These are phyloP conservation scores for Suillus ampliporus DNA, from an alignment of 768 basidiomycete genomes.

Conservation along the genomic window DNA sequence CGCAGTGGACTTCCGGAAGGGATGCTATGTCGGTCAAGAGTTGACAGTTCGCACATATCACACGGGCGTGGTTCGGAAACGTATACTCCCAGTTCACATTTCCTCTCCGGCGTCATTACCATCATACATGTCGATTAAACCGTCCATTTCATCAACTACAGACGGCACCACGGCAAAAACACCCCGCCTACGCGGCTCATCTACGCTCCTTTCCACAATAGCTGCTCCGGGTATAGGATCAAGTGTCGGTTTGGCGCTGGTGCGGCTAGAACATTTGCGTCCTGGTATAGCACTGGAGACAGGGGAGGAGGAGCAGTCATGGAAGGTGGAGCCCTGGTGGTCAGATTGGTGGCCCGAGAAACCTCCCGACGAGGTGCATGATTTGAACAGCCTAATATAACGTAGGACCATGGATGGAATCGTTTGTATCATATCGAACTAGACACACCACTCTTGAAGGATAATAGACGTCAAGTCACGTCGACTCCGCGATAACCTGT, in stretches of 20 bases:
- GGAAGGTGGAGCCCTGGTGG: conserved; percentile 68
- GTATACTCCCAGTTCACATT: conserved; percentile 78
- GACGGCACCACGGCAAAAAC: conserved; percentile 39
- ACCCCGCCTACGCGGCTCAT: conserved; percentile 72
- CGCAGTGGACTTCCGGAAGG: conserved; percentile 94
- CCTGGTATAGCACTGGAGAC: conserved; percentile 31
- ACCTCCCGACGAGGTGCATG: conserved; percentile 24
- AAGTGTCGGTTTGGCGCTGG: conserved; percentile 76
- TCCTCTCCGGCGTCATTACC: conserved; percentile 45
- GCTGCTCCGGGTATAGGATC: conserved; percentile 32
- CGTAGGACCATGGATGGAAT: conserved; percentile 1
- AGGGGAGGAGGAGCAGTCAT: conserved; percentile 30
- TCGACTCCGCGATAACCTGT: conserved; percentile 63
- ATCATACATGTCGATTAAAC: conserved; percentile 34
- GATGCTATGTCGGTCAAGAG: conserved; percentile 98
- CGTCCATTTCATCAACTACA: conserved; percentile 17
- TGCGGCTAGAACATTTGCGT: conserved; percentile 73
- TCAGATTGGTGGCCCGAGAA: conserved; percentile 66
- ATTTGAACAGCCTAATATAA: conserved; percentile 19
- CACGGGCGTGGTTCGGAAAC: conserved; percentile 88
- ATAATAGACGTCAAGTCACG: conserved; percentile 9
- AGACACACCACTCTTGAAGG: background rate
- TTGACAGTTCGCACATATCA: conserved; percentile 96
- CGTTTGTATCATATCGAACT: conserved; percentile 9
- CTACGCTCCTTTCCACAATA: conserved; percentile 70